These are phyloP conservation scores for Sugiyamaella smithiae DNA, from an alignment of 805 yeast species.

Conservation along the genomic window DNA sequence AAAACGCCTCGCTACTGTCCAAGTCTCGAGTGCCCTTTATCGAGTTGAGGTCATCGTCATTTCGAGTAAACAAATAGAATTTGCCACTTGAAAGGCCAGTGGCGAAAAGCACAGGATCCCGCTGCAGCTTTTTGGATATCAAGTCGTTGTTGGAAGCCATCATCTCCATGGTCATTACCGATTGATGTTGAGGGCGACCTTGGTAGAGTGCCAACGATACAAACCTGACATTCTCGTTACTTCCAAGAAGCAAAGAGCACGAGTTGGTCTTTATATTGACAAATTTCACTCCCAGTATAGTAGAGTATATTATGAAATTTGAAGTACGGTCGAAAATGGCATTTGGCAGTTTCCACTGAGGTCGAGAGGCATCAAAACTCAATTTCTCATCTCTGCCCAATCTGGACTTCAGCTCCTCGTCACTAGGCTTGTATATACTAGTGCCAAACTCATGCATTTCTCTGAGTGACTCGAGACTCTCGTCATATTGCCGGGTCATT, in stretches of 20 bases:
- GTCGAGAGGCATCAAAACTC: not conserved
- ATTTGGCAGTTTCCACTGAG: conserved; percentile 12
- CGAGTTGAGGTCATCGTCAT: conserved; percentile 21
- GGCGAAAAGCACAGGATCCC: conserved; percentile 34
- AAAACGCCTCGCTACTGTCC: conserved; percentile 31
- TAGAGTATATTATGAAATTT: conserved; percentile 31
- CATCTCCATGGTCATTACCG: conserved; percentile 31
- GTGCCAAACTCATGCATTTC: conserved; percentile 32
- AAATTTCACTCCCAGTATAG: conserved; percentile 34
- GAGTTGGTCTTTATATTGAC: conserved; percentile 30
- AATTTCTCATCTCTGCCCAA: conserved; percentile 24
- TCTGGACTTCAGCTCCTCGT: conserved; percentile 31
- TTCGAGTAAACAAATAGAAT: conserved; percentile 32
- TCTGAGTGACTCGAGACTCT: conserved; percentile 24
- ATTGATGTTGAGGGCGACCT: conserved; percentile 28
- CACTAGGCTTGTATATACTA: conserved; percentile 21
- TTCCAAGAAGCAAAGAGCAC: conserved; percentile 30
- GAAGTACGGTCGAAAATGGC: conserved; percentile 34
- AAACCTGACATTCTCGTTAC: conserved; percentile 33
- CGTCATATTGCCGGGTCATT: conserved; percentile 32
- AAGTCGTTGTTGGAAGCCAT: conserved; percentile 34
- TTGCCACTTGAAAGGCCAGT: conserved; percentile 28
- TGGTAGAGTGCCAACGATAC: conserved; percentile 32
- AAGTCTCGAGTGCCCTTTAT: conserved; percentile 30
- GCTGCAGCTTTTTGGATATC: conserved; percentile 25